These are phyloP conservation scores for Pythium chondricola DNA, from an alignment of 352 stramenopile genomes.

Conservation along the genomic window DNA sequence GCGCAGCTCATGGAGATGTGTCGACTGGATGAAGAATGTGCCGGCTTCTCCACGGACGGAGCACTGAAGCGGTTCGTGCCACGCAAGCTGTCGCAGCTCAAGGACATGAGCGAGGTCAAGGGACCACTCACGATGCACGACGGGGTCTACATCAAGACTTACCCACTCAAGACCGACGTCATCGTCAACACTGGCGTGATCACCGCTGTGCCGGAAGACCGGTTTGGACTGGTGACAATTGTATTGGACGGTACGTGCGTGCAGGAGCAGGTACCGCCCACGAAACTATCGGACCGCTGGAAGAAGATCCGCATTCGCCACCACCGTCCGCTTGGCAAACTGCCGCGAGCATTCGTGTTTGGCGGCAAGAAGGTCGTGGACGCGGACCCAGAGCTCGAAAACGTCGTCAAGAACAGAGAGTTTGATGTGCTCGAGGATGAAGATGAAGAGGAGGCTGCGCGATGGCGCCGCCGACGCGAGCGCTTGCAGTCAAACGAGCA, in stretches of 20 bases:
- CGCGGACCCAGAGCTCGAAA: neutral
- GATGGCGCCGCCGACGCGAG: constrained; percentile 1
- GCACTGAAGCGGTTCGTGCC: constrained; percentile 73
- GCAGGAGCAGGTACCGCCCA: constrained; percentile 38
- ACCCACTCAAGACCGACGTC: constrained; percentile 36
- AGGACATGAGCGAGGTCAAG: constrained; percentile 29
- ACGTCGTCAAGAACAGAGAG: constrained; percentile 18
- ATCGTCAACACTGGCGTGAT: constrained; percentile 55
- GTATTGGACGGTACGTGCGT: constrained; percentile 51
- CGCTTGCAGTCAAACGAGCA: constrained; percentile 19
- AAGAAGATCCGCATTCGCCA: constrained; percentile 46
- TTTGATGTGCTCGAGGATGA: constrained; percentile 14
- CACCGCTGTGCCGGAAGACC: constrained; percentile 37
- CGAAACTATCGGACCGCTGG: constrained; percentile 59
- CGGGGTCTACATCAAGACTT: constrained; percentile 60
- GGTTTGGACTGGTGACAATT: constrained; percentile 54
- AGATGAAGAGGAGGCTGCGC: neutral
- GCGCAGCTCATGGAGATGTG: constrained; percentile 48
- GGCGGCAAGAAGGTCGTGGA: constrained; percentile 21
- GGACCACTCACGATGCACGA: constrained; percentile 22
- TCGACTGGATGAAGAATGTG: constrained; percentile 62
- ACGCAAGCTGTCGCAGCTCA: constrained; percentile 63
- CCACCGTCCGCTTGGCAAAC: constrained; percentile 24
- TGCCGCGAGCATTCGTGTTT: constrained; percentile 41
- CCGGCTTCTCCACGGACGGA: constrained; percentile 64